Conservation (phyloP, 2,329 filamentous ascomycete genomes). For the Niveomyces coronatus region DNA sequence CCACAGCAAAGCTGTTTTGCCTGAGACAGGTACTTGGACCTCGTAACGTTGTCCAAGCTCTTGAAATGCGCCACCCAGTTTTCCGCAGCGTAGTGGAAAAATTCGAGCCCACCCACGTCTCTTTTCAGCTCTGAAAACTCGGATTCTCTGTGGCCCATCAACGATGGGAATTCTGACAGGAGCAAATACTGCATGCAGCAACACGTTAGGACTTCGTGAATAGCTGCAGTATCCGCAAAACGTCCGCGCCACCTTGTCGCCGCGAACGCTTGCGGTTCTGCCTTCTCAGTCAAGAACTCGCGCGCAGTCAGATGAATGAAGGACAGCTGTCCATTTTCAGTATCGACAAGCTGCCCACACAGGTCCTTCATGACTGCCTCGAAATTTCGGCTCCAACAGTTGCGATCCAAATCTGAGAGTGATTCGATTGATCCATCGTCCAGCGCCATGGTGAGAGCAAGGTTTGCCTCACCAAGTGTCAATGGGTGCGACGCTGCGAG, state of each 20-base stretch:
- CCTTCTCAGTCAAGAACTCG: not conserved
- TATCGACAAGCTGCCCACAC: not conserved
- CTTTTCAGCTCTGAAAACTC: too few relatives aligned
- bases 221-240: not conserved
- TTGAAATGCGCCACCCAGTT: too few relatives aligned
- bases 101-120: not conserved
- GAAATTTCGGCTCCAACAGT: not conserved
- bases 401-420: not conserved
- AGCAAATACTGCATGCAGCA: not conserved
- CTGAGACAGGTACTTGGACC: too few relatives aligned
- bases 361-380: not conserved
- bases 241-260: not conserved
- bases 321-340: not conserved
- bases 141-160: too few relatives aligned
- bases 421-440: not conserved
- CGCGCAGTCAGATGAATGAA: constrained; percentile 6
- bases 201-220: not conserved
- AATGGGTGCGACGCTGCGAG: not conserved
- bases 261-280: not conserved
- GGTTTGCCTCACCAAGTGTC: not conserved
- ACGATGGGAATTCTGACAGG: too few relatives aligned
- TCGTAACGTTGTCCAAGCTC: too few relatives aligned
- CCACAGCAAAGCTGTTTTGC: too few relatives aligned
- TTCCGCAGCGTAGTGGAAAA: too few relatives aligned
- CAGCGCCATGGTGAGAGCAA: not conserved